These are phyloP conservation scores for Hanseniaspora gamundiae DNA, from an alignment of 1,139 yeast species.

Conservation along the genomic window DNA sequence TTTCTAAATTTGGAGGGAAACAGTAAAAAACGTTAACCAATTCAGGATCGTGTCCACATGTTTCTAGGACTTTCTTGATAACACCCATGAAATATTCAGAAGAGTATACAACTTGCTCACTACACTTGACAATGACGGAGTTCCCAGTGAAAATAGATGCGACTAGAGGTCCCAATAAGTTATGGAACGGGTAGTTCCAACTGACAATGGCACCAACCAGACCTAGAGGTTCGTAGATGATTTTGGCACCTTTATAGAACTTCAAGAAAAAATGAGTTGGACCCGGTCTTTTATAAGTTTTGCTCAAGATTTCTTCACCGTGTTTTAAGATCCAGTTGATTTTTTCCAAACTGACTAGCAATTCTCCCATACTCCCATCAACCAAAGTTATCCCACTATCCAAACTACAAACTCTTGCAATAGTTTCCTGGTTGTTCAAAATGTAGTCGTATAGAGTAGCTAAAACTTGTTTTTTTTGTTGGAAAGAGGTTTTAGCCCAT, in stretches of 20 bases:
- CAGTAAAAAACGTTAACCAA: slow-evolving; percentile 68
- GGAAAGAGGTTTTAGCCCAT: slow-evolving; percentile 51
- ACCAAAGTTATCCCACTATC: slow-evolving; percentile 93
- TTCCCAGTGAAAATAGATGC: slow-evolving; percentile 86
- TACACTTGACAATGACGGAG: slow-evolving; percentile 81
- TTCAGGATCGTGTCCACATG: slow-evolving; percentile 66
- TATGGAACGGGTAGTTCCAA: slow-evolving; percentile 96
- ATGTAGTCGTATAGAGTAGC: slow-evolving; percentile 61
- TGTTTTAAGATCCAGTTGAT: slow-evolving; percentile 77
- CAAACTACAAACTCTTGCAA: slow-evolving; percentile 87
- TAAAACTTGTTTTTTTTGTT: slow-evolving; percentile 56
- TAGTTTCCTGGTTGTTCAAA: slow-evolving; percentile 68
- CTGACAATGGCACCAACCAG: slow-evolving; percentile 86
- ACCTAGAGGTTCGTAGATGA: slow-evolving; percentile 82
- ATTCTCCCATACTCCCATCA: slow-evolving; percentile 94
- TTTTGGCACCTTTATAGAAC: slow-evolving; percentile 73
- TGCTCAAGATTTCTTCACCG: slow-evolving; percentile 54
- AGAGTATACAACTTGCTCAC: slow-evolving; percentile 94
- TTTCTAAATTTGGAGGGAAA: slow-evolving; percentile 18
- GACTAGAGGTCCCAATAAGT: slow-evolving; percentile 80
- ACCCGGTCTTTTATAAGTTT: slow-evolving; percentile 71
- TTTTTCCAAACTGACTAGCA: slow-evolving; percentile 85
- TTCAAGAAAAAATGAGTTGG: slow-evolving; percentile 74
- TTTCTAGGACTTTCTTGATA: slow-evolving; percentile 56
- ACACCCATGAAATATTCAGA: slow-evolving; percentile 63